Percentiles rank a stretch among this genome's conserved stretches.
Conservation (phyloP, 495 filamentous ascomycete species). For the Penicillium verhagenii region DNA sequence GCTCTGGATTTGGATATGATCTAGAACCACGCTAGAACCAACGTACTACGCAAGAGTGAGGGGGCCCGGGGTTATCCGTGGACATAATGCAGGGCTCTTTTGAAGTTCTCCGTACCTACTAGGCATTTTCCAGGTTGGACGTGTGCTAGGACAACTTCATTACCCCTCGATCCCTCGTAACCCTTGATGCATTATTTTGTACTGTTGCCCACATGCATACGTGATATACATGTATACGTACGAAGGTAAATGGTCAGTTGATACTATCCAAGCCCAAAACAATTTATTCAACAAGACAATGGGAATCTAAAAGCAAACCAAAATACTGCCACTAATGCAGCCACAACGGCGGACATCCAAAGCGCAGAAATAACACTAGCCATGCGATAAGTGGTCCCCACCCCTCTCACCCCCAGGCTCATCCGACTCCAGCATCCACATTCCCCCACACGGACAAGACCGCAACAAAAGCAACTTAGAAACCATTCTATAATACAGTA, state of each 20-base stretch:
- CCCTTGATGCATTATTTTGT: no score
- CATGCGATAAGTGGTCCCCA: background rate
- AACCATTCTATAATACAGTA: conserved; percentile 41
- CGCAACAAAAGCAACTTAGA: conserved; percentile 40
- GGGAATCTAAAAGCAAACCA: conserved; percentile 3
- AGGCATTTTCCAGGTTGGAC: no score
- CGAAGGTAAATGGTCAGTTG: no score
- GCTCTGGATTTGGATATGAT: background rate
- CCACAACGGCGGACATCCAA: conserved; percentile 1
- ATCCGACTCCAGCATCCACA: conserved; percentile 41
- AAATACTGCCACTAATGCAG: background rate
- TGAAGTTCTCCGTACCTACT: no score
- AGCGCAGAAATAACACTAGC: background rate
- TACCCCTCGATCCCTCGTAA: no score
- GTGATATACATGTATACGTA: no score
- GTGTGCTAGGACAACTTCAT: no score
- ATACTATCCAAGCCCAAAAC: background rate
- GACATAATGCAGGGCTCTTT: no score
- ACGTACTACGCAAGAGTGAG: no score
- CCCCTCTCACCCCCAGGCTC: conserved; percentile 7
- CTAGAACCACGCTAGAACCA: no score
- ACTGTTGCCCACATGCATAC: no score
- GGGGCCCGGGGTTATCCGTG: no score
- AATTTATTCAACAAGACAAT: background rate
- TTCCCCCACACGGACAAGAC: conserved; percentile 45